These are phyloP conservation scores for Dryas integrifolia DNA, from an alignment of 331 rosid genomes.

Conservation along the genomic window DNA sequence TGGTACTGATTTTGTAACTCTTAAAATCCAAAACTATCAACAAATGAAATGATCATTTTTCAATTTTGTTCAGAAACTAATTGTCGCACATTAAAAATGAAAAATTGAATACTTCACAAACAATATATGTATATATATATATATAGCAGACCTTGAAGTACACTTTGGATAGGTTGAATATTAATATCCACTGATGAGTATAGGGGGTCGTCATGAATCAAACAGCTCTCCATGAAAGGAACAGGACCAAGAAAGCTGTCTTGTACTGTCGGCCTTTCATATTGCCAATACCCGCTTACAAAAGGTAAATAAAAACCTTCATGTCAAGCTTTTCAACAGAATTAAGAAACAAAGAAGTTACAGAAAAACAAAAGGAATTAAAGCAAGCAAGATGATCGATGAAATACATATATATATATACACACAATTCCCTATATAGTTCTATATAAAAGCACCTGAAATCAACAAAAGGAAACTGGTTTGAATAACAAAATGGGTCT, in stretches of 20 bases:
- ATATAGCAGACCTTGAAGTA: conserved; percentile 28
- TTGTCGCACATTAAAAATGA: no score
- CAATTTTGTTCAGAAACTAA: no score
- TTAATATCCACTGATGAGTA: conserved; percentile 20
- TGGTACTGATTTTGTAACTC: no score
- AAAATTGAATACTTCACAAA: background rate
- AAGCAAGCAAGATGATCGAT: background rate
- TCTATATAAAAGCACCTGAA: conserved; percentile 31
- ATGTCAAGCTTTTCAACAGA: no score
- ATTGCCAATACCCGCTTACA: conserved; percentile 30
- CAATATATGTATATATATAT: background rate
- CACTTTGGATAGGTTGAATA: conserved; percentile 27
- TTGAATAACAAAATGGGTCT: conserved; percentile 22
- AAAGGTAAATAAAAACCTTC: background rate
- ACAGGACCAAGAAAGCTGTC: conserved; percentile 31
- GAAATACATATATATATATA: background rate
- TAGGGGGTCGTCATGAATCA: conserved; percentile 30
- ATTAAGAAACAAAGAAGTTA: no score
- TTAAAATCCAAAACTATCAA: no score
- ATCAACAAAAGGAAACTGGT: conserved; percentile 36
- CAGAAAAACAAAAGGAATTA: background rate
- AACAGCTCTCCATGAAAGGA: conserved; percentile 34
- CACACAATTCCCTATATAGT: background rate
- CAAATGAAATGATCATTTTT: no score
- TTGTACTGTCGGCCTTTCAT: conserved; percentile 23